phyloP scores from a whole-genome alignment of 352 stramenopile species.

The Globisporangium barbulae region DNA sequence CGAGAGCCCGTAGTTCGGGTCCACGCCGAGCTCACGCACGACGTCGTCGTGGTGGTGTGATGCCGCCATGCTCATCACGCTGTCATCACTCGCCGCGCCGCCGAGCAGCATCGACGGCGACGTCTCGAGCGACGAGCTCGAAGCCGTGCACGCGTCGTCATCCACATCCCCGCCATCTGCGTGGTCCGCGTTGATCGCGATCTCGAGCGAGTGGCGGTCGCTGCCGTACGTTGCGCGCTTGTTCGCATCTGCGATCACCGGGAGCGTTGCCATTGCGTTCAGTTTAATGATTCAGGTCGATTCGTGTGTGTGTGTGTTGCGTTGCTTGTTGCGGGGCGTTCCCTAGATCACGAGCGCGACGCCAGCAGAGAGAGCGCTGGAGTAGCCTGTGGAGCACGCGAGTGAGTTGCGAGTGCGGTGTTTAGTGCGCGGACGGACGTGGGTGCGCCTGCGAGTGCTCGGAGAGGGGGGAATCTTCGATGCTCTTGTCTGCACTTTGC shows the following conservation, averaged over 20 bases:
- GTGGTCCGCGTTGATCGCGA: conserved; percentile 4
- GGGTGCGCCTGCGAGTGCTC: not conserved
- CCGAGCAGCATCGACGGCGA: conserved; percentile 6
- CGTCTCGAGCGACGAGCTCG: conserved; percentile 14
- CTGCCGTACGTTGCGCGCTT: conserved; percentile 14
- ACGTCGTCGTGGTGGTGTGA: conserved; percentile 55
- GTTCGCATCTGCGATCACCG: conserved; percentile 9
- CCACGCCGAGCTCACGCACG: conserved; percentile 59
- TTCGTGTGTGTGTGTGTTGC: not conserved
- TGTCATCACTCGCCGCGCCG: not conserved
- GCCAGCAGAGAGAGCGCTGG: not conserved
- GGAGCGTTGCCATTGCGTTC: conserved; percentile 14
- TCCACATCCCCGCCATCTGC: not conserved
- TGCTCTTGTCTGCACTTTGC: not conserved
- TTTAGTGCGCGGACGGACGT: not conserved
- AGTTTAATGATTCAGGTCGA: not conserved
- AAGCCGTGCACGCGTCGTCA: conserved; percentile 18
- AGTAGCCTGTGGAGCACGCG: not conserved
- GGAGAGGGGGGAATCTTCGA: conserved; percentile 15
- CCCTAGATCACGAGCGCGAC: not conserved
- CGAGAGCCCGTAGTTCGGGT: conserved; percentile 59
- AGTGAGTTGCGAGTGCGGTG: not conserved
- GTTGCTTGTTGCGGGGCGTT: not conserved
- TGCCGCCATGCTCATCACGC: conserved; percentile 21
- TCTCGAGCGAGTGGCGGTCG: conserved; percentile 10